Conservation (phyloP, 495 filamentous ascomycete genomes). For the Xylaria nigripes region DNA sequence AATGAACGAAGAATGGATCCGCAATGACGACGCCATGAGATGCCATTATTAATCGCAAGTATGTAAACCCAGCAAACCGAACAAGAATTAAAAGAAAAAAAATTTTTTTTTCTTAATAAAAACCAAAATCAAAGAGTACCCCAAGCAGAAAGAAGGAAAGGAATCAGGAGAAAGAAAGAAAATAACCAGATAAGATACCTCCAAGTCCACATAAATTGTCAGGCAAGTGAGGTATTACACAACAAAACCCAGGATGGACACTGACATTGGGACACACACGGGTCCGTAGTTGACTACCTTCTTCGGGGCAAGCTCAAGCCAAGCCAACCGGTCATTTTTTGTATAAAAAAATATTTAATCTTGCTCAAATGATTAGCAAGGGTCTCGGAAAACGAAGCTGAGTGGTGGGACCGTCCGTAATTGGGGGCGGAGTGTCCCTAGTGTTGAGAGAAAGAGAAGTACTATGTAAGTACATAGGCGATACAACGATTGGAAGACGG, state of each 20-base stretch:
- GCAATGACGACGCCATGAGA: neutral
- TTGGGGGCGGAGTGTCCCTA: constrained; percentile 25
- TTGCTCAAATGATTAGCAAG: too few species aligned
- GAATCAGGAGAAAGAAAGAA: neutral
- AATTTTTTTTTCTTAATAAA: too few species aligned
- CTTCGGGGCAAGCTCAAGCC: too few species aligned
- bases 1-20: constrained; percentile 1
- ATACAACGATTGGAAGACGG: constrained; percentile 13
- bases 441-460: neutral
- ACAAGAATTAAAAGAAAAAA: neutral
- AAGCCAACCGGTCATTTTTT: too few species aligned
- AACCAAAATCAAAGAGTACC: neutral
- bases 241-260: too few species aligned
- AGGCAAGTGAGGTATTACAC: too few species aligned
- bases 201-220: too few species aligned
- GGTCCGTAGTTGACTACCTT: too few species aligned
- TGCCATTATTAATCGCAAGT: neutral
- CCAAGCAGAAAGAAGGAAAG: neutral
- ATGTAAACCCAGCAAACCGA: neutral
- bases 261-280: too few species aligned
- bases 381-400: constrained; percentile 22
- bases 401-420: constrained; percentile 22
- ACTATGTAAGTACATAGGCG: neutral
- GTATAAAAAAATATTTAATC: too few species aligned
- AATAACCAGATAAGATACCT: neutral